A percentile compares a stretch with the other conserved stretches of the same genome.
These are phyloP conservation scores for Thielaviopsis populi DNA, from an alignment of 2,329 filamentous ascomycete genomes.

Conservation along the genomic window DNA sequence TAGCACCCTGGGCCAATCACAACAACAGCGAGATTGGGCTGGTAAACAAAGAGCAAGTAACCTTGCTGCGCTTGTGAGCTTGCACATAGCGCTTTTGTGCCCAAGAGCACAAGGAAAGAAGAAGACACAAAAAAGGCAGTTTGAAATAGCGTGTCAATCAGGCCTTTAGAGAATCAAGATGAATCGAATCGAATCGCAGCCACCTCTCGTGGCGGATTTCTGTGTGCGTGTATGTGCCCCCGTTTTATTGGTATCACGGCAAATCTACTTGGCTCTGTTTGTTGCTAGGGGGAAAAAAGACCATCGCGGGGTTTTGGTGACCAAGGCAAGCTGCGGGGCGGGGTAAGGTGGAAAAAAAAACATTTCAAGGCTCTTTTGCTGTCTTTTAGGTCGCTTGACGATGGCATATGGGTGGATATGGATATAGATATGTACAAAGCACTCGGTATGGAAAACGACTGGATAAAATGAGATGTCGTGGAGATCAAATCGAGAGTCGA, in stretches of 20 bases:
- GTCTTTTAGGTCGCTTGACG: too few relatives aligned
- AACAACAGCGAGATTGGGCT: not conserved
- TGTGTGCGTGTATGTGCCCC: too few relatives aligned
- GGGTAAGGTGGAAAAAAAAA: not conserved
- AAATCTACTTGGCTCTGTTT: not conserved
- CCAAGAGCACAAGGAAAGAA: not conserved
- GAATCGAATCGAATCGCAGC: too few relatives aligned
- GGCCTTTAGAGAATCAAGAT: too few relatives aligned
- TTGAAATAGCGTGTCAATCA: too few relatives aligned
- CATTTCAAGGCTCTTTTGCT: too few relatives aligned
- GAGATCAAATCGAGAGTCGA: not conserved
- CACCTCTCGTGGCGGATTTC: too few relatives aligned
- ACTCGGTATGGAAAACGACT: not conserved
- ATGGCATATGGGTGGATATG: not conserved
- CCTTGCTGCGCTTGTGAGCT: not conserved
- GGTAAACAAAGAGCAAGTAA: not conserved
- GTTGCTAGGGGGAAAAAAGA: not conserved
- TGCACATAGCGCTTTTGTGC: not conserved
- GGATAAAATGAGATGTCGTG: not conserved
- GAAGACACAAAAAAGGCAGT: too few relatives aligned
- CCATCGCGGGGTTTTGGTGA: constrained; percentile 1
- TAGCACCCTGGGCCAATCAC: not conserved
- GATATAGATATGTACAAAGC: too few relatives aligned
- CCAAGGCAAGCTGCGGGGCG: constrained; percentile 1
- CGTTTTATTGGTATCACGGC: not conserved